Conservation (phyloP, 805 yeast species). For the Yarrowia sp. region DNA sequence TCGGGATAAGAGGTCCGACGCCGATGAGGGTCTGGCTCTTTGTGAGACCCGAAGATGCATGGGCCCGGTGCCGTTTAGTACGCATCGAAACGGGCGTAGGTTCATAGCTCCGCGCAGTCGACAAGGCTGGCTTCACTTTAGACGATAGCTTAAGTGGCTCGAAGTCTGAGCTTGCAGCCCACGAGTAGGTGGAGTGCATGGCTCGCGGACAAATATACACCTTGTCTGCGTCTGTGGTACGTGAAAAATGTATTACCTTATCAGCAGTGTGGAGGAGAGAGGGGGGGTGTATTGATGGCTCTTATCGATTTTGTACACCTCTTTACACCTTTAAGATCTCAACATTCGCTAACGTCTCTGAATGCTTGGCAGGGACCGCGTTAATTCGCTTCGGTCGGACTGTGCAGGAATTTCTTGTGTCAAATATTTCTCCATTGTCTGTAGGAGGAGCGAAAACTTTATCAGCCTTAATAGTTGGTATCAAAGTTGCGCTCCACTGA, state of each 20-base stretch:
- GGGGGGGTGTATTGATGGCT: background rate
- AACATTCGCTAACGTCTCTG: background rate
- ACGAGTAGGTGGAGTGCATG: conserved; percentile 18
- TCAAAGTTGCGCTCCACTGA: conserved; percentile 25
- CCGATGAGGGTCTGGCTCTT: conserved; percentile 11
- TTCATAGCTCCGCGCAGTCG: background rate
- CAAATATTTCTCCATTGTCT: background rate
- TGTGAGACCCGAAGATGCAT: background rate
- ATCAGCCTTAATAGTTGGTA: background rate
- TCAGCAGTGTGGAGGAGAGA: conserved; percentile 7
- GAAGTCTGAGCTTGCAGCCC: conserved; percentile 14
- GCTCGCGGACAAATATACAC: background rate
- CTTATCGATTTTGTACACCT: too few relatives aligned
- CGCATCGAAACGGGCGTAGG: background rate
- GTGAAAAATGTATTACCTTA: conserved; percentile 25
- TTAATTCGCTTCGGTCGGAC: conserved; percentile 9
- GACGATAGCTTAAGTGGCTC: conserved; percentile 27
- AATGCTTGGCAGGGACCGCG: conserved; percentile 32
- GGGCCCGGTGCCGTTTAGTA: conserved; percentile 1
- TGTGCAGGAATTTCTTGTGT: conserved; percentile 1
- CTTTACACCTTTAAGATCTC: too few relatives aligned
- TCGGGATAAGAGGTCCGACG: conserved; percentile 17
- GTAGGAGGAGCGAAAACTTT: background rate
- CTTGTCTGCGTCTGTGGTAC: conserved; percentile 2
- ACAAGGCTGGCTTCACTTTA: conserved; percentile 26